Evolutionary conservation across 2,329 filamentous ascomycete genomes (phyloP), one percentile per base, ranked within the genome.

Genomic region (Lizonia empirigonia): DNA sequence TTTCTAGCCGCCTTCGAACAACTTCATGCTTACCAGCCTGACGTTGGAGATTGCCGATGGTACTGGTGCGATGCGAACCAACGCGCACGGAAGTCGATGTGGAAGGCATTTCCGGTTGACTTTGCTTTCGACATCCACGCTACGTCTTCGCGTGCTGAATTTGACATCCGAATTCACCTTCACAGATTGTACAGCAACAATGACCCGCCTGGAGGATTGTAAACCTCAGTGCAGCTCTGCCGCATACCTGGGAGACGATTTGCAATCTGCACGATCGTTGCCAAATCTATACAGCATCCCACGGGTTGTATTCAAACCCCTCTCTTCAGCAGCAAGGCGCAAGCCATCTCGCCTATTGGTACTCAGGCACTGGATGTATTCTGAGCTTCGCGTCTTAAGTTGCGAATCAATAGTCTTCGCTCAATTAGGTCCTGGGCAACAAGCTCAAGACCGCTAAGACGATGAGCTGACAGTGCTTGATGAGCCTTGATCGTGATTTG

Each of bases 361-460:
- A 19, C 20, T 27, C 18, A 5, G 5, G n/a, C 13, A 30, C 7
- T 44, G 47, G 34, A 23, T 30, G 10, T 12, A 2, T 0, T 7
- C 13, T 15, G 7, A 9, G 15, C 20, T 23, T 23, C 34, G 47
- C 20, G 40, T 16, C 39, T 44, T 44, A 35, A 40, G 22, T 20
- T 44, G 47, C 40, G 37, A 50, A 34, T 50, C 47, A 24, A 50
- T 50, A 50, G 47, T 39, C 7, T 35, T 8, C 29, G 13, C 15
- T 13, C 16, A 12, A 22, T 6, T 15, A 22, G 16, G 13, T 8
- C 3, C n/a, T 24, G 13, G 15, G 13, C 16, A n/a, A 18, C 13
- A 7, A 13, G 40, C 18, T 34, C 18, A 23, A 35, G 22, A 24
- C 23, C 7, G 5, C 7, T 44, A 13, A 34, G 16, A 37, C 16